Conservation (phyloP, 225 moss, liverwort and hornwort species). For the Physcomitrium patens region DNA sequence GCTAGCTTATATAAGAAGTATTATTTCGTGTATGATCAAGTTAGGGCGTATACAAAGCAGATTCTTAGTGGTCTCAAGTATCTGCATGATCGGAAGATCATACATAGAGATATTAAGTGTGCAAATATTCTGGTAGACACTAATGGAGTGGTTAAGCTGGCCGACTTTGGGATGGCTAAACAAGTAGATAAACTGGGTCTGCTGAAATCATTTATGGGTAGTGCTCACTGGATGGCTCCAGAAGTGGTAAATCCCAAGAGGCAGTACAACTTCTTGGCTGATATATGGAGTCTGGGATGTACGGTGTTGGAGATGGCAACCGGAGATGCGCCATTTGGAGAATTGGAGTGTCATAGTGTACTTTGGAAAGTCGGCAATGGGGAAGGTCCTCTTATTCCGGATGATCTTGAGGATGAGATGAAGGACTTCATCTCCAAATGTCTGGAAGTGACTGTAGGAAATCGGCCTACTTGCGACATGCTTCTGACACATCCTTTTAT, state of each 20-base stretch:
- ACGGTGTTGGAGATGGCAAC: slow-evolving; percentile 4
- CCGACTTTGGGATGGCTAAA: slow-evolving; percentile 74
- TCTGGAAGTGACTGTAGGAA: slow-evolving; percentile 46
- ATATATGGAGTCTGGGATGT: not conserved
- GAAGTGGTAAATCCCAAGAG: slow-evolving; percentile 38
- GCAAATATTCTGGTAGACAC: slow-evolving; percentile 69
- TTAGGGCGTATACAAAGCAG: slow-evolving; percentile 63
- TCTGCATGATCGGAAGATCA: slow-evolving; percentile 58
- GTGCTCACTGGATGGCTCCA: slow-evolving; percentile 72
- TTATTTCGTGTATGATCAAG: slow-evolving; percentile 52
- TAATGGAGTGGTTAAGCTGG: slow-evolving; percentile 71
- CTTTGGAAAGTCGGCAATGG: slow-evolving; percentile 55
- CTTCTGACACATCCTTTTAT: slow-evolving; percentile 62
- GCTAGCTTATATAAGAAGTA: slow-evolving; percentile 53
- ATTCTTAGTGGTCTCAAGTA: slow-evolving; percentile 69
- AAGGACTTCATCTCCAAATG: slow-evolving; percentile 59
- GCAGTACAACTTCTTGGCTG: not conserved
- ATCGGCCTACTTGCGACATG: slow-evolving; percentile 58
- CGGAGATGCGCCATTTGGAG: not conserved
- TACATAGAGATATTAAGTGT: slow-evolving; percentile 78
- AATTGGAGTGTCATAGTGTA: slow-evolving; percentile 39
- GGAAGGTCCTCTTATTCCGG: slow-evolving; percentile 64
- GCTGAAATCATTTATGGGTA: slow-evolving; percentile 40
- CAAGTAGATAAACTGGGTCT: slow-evolving; percentile 30
- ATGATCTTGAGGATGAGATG: slow-evolving; percentile 44